Conservation (phyloP, 108 stramenopile species). For the Nitzschia palea region DNA sequence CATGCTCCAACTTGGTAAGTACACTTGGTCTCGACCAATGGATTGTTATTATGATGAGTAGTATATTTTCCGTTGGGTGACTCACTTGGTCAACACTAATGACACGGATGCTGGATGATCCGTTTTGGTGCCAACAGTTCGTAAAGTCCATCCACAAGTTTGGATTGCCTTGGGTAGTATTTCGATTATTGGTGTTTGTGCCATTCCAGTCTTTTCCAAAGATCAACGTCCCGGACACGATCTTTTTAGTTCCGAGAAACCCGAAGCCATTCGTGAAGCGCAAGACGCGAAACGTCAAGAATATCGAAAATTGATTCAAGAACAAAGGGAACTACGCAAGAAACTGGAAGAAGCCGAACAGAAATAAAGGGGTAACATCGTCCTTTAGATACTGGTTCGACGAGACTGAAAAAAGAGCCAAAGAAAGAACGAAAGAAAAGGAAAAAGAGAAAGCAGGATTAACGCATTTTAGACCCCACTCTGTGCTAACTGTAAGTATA, state of each 20-base stretch:
- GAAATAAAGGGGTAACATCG: background rate
- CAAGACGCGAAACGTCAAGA: constrained; percentile 52
- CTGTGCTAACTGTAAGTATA: too few species aligned
- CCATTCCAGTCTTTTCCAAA: constrained; percentile 67
- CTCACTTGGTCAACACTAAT: too few species aligned
- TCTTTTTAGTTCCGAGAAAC: constrained; percentile 75
- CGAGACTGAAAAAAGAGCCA: constrained; percentile 15
- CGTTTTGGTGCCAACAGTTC: too few species aligned
- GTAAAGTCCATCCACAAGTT: constrained; percentile 31
- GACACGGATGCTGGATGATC: too few species aligned
- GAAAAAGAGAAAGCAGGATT: background rate
- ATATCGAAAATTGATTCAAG: constrained; percentile 29
- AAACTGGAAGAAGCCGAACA: constrained; percentile 24
- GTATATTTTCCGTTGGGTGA: too few species aligned
- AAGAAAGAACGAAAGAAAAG: background rate
- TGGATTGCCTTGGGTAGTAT: constrained; percentile 61
- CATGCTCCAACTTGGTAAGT: too few species aligned
- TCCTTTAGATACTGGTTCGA: too few species aligned
- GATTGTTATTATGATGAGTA: too few species aligned
- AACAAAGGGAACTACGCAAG: constrained; percentile 38
- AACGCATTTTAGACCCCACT: too few species aligned
- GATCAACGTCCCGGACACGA: constrained; percentile 74
- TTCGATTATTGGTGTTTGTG: constrained; percentile 54
- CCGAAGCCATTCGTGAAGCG: constrained; percentile 61
- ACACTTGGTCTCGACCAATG: too few species aligned